Conservation (phyloP, 2,329 filamentous ascomycete genomes). For the Pezicula carpinea region DNA sequence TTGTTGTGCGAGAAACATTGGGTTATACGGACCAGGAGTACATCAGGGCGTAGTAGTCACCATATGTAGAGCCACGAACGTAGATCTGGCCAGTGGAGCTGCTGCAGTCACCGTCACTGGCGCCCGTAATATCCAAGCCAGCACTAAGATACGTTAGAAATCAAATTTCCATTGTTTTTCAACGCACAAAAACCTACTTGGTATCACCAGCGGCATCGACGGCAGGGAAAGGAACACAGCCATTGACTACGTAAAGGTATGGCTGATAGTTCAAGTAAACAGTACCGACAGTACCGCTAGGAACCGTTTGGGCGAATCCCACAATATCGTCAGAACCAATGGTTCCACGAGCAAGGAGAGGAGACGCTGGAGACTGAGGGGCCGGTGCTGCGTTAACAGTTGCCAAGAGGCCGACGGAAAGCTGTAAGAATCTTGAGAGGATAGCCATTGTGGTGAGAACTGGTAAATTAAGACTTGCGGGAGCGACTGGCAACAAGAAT, state of each 20-base stretch:
- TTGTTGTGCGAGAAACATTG: conserved; percentile 29
- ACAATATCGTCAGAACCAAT: conserved; percentile 43
- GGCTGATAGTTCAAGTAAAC: conserved; percentile 54
- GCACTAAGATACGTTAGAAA: conserved; percentile 13
- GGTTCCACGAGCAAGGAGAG: conserved; percentile 33
- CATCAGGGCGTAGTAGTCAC: conserved; percentile 42
- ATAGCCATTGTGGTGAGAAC: conserved; percentile 12
- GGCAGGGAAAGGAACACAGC: conserved; percentile 59
- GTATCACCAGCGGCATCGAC: conserved; percentile 55
- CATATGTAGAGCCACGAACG: conserved; percentile 36
- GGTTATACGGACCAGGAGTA: conserved; percentile 38
- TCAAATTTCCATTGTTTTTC: neutral
- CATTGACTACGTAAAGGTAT: conserved; percentile 48
- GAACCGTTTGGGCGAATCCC: conserved; percentile 49
- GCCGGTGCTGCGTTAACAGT: conserved; percentile 6
- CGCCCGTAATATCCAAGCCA: conserved; percentile 31
- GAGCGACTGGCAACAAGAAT: too few relatives aligned
- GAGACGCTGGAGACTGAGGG: too few relatives aligned
- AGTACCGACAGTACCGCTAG: conserved; percentile 38
- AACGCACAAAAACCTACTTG: conserved; percentile 34
- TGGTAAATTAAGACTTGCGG: too few relatives aligned
- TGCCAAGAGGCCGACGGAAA: conserved; percentile 13
- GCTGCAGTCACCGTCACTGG: conserved; percentile 33
- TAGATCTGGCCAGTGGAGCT: conserved; percentile 47
- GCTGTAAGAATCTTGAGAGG: conserved; percentile 11